phyloP scores from a whole-genome alignment of 2,329 filamentous ascomycete species.

The Fusarium globosum region DNA sequence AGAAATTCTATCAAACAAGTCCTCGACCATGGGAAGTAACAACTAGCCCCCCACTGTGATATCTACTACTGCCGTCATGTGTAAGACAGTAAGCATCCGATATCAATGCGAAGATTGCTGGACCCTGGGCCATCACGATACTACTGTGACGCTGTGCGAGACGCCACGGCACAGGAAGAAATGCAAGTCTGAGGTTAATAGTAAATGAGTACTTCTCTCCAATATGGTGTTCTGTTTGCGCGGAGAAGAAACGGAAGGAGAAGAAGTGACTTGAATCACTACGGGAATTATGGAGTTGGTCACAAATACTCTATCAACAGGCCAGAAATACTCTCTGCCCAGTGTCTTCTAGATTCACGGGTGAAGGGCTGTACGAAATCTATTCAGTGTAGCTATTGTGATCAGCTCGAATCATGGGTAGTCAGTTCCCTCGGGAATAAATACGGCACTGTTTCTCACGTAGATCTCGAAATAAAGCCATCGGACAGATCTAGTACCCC shows the following conservation, averaged over 20 bases:
- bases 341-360: too few relatives aligned
- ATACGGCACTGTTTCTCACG: neutral
- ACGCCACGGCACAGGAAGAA: neutral
- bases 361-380: rapidly evolving
- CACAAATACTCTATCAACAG: neutral
- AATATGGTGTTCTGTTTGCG: neutral
- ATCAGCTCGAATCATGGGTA: neutral
- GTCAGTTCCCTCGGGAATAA: rapidly evolving
- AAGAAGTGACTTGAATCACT: neutral
- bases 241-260: neutral
- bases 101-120: neutral
- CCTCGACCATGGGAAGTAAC: rapidly evolving
- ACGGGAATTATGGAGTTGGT: too few relatives aligned
- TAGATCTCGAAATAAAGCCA: too few relatives aligned
- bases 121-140: neutral
- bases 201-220: neutral
- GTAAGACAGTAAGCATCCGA: neutral
- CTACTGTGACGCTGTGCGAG: neutral
- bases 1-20: neutral
- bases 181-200: neutral
- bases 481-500: too few relatives aligned
- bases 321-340: too few relatives aligned
- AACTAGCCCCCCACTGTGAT: rapidly evolving
- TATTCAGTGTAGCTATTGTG: neutral
- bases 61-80: neutral